A percentile compares a stretch with the other conserved stretches of the same genome.
Conservation (phyloP, 2,329 filamentous ascomycete species). For the Apiospora aurea region DNA sequence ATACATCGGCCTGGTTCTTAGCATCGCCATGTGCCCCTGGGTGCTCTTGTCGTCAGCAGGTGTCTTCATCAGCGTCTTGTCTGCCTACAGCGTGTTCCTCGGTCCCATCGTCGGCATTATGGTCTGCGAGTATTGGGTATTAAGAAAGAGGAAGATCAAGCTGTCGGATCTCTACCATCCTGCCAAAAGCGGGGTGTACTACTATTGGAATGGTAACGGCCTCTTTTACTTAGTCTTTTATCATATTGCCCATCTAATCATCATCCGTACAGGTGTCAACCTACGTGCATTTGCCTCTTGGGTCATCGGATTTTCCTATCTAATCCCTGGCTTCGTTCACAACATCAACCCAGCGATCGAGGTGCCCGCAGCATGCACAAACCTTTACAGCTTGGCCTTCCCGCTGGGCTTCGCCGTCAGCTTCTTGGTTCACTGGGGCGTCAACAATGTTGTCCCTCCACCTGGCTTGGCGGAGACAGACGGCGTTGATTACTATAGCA, state of each 20-base stretch:
- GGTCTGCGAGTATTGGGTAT: conserved; percentile 84
- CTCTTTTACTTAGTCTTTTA: not conserved
- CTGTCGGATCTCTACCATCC: conserved; percentile 81
- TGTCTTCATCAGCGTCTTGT: conserved; percentile 90
- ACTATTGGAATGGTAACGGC: conserved; percentile 50
- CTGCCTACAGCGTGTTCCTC: conserved; percentile 92
- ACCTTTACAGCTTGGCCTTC: not conserved
- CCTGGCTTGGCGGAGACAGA: not conserved
- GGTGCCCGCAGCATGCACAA: not conserved
- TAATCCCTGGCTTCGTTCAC: not conserved
- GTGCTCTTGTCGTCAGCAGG: conserved; percentile 77
- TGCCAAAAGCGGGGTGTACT: conserved; percentile 73
- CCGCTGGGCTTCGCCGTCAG: conserved; percentile 8
- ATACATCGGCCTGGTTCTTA: conserved; percentile 82
- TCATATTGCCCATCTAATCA: not conserved
- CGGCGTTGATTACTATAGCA: not conserved
- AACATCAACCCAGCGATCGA: not conserved
- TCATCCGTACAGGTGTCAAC: not conserved
- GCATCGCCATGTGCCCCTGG: conserved; percentile 87
- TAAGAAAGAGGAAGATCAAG: conserved; percentile 82
- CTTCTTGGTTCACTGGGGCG: not conserved
- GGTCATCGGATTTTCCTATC: not conserved
- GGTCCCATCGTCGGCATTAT: conserved; percentile 94
- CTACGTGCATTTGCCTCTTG: not conserved
- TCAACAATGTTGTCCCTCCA: not conserved